A percentile compares a stretch with the other conserved stretches of the same genome.
These are phyloP conservation scores for Suillus weaverae DNA, from an alignment of 768 basidiomycete genomes.

Conservation along the genomic window DNA sequence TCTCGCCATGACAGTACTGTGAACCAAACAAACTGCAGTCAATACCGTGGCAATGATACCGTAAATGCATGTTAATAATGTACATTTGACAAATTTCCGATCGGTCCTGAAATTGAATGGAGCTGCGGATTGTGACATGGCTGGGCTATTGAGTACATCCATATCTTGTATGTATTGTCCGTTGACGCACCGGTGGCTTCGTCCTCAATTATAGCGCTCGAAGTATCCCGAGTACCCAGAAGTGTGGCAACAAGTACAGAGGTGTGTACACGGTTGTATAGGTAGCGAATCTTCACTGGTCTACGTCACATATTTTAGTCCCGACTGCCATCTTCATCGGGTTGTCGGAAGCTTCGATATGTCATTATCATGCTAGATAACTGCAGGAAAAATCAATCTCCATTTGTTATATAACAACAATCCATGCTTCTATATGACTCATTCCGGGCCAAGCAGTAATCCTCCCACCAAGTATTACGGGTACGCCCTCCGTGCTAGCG, in stretches of 20 bases:
- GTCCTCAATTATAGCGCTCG: neutral
- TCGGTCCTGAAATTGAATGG: neutral
- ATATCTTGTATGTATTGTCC: neutral
- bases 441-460: neutral
- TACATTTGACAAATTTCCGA: neutral
- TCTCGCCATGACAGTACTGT: conserved; percentile 23
- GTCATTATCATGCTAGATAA: neutral
- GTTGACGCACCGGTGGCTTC: neutral
- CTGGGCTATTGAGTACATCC: neutral
- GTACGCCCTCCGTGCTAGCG: neutral
- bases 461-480: neutral
- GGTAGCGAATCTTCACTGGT: neutral
- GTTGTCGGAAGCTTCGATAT: neutral
- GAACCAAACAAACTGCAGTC: neutral
- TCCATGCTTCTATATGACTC: neutral
- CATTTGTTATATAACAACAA: neutral
- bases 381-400: neutral
- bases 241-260: neutral
- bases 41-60: neutral
- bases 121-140: neutral
- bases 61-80: neutral
- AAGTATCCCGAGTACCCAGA: neutral
- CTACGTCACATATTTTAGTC: neutral
- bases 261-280: too few species aligned
- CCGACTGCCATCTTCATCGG: neutral